A percentile compares a stretch with the other conserved stretches of the same genome.
Evolutionary conservation across 176 grass and related monocot species (phyloP).

Genomic region (Oryza meridionalis): DNA sequence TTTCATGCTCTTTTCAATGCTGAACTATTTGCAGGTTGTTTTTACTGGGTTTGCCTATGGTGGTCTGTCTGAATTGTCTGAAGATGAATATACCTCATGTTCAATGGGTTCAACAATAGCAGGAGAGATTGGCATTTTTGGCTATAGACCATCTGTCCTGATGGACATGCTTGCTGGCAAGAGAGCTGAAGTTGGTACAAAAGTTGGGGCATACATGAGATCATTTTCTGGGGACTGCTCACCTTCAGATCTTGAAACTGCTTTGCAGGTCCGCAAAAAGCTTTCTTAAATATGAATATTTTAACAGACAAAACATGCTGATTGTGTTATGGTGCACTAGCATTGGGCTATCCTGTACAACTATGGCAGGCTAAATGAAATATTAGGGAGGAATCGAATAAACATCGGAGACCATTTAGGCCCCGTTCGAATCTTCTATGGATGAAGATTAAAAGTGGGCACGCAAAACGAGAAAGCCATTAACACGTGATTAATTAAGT

Average conservation of each 20-base stretch:
- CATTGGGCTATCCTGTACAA: background rate
- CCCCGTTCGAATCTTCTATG: too few relatives aligned
- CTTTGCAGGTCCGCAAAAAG: conserved; percentile 72
- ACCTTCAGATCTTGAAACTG: conserved; percentile 95
- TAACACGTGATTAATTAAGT: too few relatives aligned
- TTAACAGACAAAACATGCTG: conserved; percentile 2
- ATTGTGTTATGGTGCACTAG: background rate
- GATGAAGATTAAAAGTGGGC: too few relatives aligned
- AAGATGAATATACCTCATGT: conserved; percentile 97
- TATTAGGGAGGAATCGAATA: background rate
- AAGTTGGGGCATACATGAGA: conserved; percentile 97
- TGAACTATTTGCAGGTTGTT: conserved; percentile 72
- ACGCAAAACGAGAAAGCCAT: too few relatives aligned
- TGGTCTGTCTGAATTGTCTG: conserved; percentile 92
- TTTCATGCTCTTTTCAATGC: conserved; percentile 23
- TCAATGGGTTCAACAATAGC: conserved; percentile 98
- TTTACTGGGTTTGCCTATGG: conserved; percentile 99
- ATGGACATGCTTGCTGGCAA: conserved; percentile 99
- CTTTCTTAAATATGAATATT: conserved; percentile 25
- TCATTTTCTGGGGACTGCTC: conserved; percentile 97
- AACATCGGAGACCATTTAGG: background rate
- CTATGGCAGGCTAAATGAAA: background rate
- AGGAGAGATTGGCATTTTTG: conserved; percentile 97
- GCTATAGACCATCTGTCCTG: conserved; percentile 89
- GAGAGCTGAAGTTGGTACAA: conserved; percentile 97